These are phyloP conservation scores for Boletellus emodensis DNA, from an alignment of 768 basidiomycete genomes.

Conservation along the genomic window DNA sequence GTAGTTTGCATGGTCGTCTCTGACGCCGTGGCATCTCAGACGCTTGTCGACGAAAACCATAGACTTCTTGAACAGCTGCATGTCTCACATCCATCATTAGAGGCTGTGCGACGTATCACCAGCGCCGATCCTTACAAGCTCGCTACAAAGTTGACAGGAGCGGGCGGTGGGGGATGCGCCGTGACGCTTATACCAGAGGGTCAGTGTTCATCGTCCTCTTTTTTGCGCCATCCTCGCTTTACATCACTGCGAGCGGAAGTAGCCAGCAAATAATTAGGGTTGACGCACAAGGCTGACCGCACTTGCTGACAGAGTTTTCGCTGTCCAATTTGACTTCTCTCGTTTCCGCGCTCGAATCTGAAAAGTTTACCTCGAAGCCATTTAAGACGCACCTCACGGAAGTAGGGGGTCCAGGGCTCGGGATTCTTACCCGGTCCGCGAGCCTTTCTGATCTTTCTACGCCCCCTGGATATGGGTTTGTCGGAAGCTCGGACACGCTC, in stretches of 20 bases:
- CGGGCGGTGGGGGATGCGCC: slow-evolving; percentile 97
- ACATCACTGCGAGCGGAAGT: neutral
- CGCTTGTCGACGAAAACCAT: slow-evolving; percentile 88
- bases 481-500: slow-evolving; percentile 7
- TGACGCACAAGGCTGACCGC: no score
- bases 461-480: slow-evolving; percentile 17
- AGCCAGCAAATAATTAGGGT: no score
- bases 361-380: slow-evolving; percentile 30
- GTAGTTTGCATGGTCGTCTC: neutral
- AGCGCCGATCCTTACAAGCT: slow-evolving; percentile 59
- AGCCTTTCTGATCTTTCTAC: slow-evolving; percentile 21
- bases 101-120: slow-evolving; percentile 74
- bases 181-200: slow-evolving; percentile 94
- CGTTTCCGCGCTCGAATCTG: slow-evolving; percentile 45
- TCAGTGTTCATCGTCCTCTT: slow-evolving; percentile 34
- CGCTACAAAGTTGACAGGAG: slow-evolving; percentile 94
- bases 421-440: slow-evolving; percentile 64
- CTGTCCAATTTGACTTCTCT: slow-evolving; percentile 55
- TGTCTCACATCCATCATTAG: slow-evolving; percentile 88
- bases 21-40: slow-evolving; percentile 38
- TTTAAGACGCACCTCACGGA: slow-evolving; percentile 72
- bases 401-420: slow-evolving; percentile 91
- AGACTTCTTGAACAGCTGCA: slow-evolving; percentile 75
- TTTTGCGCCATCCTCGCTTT: neutral
- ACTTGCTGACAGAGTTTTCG: slow-evolving; percentile 58